phyloP scores from a whole-genome alignment of 331 rosid genomes.

The Rhamnella rubrinervis region DNA sequence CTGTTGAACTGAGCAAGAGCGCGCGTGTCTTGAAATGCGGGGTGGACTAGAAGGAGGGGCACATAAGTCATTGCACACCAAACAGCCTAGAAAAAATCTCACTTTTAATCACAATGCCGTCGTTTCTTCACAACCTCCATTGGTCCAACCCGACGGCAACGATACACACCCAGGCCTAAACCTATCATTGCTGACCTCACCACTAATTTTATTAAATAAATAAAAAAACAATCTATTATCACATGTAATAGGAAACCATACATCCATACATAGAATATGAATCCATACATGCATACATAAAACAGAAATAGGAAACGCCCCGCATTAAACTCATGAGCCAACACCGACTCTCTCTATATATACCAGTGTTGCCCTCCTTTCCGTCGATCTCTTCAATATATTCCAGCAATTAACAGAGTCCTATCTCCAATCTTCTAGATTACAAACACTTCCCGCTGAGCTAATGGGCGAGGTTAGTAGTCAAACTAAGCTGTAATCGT shows the following conservation, averaged over 20 bases:
- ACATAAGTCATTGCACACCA: conserved; percentile 5
- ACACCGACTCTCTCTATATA: conserved; percentile 29
- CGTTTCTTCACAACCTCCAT: conserved; percentile 7
- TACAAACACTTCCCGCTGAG: too few relatives aligned
- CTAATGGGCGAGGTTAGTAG: conserved; percentile 49
- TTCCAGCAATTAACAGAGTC: neutral
- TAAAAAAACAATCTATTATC: neutral
- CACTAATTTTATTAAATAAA: neutral
- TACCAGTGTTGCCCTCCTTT: neutral
- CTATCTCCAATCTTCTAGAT: neutral
- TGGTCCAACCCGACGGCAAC: conserved; percentile 47
- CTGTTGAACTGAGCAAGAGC: too few relatives aligned
- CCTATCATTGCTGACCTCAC: conserved; percentile 1
- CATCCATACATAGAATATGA: neutral
- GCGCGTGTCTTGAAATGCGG: too few relatives aligned
- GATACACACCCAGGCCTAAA: neutral
- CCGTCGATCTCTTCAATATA: conserved; percentile 19
- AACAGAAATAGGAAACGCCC: neutral
- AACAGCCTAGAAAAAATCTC: conserved; percentile 21
- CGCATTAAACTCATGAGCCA: conserved; percentile 1
- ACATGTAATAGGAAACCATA: neutral
- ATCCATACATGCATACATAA: conserved; percentile 29
- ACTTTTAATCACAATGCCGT: conserved; percentile 19
- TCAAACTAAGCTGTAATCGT: neutral
- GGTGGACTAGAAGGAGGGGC: neutral